Conservation (phyloP, 148 eudicot species). For the Cornus controversa region DNA sequence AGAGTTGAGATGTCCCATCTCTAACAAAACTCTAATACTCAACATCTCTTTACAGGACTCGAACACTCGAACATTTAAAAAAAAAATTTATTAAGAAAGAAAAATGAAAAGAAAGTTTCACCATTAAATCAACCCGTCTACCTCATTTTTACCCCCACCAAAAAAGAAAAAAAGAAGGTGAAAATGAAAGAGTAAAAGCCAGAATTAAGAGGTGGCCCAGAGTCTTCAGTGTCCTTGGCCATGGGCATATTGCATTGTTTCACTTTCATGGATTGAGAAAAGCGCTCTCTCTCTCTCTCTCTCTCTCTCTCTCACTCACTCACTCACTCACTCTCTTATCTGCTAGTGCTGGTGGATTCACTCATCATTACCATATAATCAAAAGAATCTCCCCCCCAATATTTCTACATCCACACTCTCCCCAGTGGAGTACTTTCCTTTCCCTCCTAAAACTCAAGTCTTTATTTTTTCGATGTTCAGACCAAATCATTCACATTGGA, state of each 20-base stretch:
- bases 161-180: neutral
- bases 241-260: neutral
- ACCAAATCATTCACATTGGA: constrained; percentile 43
- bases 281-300: constrained; percentile 11
- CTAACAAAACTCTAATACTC: too few species aligned
- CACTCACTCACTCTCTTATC: too few species aligned
- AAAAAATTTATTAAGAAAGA: too few species aligned
- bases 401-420: neutral
- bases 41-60: too few species aligned
- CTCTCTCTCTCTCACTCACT: too few species aligned
- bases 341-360: constrained; percentile 27
- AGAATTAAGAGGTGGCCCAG: neutral
- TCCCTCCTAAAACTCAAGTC: constrained; percentile 12
- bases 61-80: too few species aligned
- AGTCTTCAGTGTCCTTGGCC: neutral
- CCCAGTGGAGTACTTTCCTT: neutral
- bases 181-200: neutral
- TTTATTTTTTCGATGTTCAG: constrained; percentile 13
- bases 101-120: too few species aligned
- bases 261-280: neutral
- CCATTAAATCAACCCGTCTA: too few species aligned
- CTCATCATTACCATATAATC: constrained; percentile 40
- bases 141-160: neutral
- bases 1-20: too few species aligned
- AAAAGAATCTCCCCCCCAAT: constrained; percentile 15